These are phyloP conservation scores for Phialophora tarda DNA, from an alignment of 2,329 filamentous ascomycete species.

Conservation along the genomic window DNA sequence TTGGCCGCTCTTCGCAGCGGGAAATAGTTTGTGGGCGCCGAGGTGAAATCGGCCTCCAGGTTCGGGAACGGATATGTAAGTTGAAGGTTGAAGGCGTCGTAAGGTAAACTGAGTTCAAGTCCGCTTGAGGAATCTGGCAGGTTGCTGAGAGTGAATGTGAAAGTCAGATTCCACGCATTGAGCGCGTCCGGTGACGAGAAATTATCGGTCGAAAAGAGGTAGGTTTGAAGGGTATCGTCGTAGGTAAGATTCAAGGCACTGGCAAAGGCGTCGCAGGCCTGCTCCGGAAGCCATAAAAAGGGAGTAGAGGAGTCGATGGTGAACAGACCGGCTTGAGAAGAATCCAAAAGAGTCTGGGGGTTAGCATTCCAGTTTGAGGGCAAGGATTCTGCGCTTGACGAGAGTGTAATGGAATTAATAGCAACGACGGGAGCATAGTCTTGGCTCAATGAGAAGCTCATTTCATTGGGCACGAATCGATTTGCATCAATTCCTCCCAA, in stretches of 20 bases:
- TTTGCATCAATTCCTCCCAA: constrained; percentile 45
- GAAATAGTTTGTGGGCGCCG: constrained; percentile 45
- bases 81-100: constrained; percentile 48
- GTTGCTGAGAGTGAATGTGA: constrained; percentile 47
- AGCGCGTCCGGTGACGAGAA: constrained; percentile 40
- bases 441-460: constrained; percentile 42
- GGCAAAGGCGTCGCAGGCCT: constrained; percentile 47
- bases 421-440: constrained; percentile 44
- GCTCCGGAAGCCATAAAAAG: constrained; percentile 48
- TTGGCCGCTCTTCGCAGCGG: constrained; percentile 47
- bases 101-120: constrained; percentile 48
- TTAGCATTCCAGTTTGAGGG: constrained; percentile 38
- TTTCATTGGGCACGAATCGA: constrained; percentile 41
- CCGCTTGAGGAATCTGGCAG: constrained; percentile 39
- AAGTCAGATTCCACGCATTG: constrained; percentile 42
- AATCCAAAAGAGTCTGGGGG: constrained; percentile 37
- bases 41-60: constrained; percentile 38
- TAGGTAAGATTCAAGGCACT: constrained; percentile 46
- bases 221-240: constrained; percentile 45
- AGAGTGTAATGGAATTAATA: constrained; percentile 42
- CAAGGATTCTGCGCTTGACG: constrained; percentile 28
- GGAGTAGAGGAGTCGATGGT: constrained; percentile 51
- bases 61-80: constrained; percentile 46
- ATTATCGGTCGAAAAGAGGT: constrained; percentile 41
- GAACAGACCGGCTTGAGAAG: constrained; percentile 38